Conservation (phyloP, 2,329 filamentous ascomycete species). For the Cladorrhinum sp. region DNA sequence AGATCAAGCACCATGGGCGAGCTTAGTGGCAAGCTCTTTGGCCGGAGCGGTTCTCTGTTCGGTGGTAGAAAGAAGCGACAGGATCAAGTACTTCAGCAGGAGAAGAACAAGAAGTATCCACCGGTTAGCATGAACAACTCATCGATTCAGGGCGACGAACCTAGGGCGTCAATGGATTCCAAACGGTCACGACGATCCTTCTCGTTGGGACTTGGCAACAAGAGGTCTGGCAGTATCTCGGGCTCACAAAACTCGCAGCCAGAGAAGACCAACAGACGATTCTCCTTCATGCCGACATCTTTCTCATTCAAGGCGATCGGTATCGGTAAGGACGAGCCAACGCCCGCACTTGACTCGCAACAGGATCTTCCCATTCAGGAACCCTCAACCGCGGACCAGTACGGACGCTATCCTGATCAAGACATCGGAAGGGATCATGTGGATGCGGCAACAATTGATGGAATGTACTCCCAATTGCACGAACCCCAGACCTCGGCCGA, state of each 20-base stretch:
- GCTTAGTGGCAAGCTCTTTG: slow-evolving; percentile 80
- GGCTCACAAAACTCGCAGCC: slow-evolving; percentile 52
- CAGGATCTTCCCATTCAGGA: slow-evolving; percentile 54
- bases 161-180: slow-evolving; percentile 68
- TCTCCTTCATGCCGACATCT: slow-evolving; percentile 65
- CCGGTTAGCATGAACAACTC: slow-evolving; percentile 85
- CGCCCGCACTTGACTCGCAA: slow-evolving; percentile 50
- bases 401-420: slow-evolving; percentile 36
- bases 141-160: slow-evolving; percentile 57
- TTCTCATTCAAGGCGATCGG: slow-evolving; percentile 66
- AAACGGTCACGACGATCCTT: slow-evolving; percentile 65
- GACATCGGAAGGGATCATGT: slow-evolving; percentile 25
- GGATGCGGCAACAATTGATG: slow-evolving; percentile 31
- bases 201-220: slow-evolving; percentile 66
- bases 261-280: slow-evolving; percentile 60
- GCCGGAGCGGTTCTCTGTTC: slow-evolving; percentile 78
- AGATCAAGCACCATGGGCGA: slow-evolving; percentile 74
- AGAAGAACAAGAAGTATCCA: slow-evolving; percentile 73
- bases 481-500: slow-evolving; percentile 24
- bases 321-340: slow-evolving; percentile 52
- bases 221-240: slow-evolving; percentile 64
- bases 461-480: slow-evolving; percentile 34
- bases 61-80: slow-evolving; percentile 56
- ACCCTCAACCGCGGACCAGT: slow-evolving; percentile 38
- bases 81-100: slow-evolving; percentile 44